Evolutionary conservation across 805 yeast species (phyloP), one percentile per base, ranked within the genome.

Genomic region (Groenewaldozyma salmanticensis): DNA sequence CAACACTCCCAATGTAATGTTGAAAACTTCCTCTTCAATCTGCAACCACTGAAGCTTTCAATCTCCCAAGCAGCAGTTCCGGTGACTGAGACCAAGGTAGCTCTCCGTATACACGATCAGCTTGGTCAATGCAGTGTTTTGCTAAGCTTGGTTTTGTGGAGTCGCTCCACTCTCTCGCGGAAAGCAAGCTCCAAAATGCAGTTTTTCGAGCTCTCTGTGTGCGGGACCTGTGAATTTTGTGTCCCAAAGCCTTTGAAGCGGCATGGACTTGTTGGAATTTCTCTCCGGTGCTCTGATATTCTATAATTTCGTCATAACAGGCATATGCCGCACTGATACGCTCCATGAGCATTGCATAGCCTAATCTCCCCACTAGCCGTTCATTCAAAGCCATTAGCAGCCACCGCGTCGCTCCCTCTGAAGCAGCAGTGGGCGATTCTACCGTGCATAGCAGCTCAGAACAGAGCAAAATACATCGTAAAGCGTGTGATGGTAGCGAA

Each of bases 181-280:
- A 79, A 21, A 87, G 56, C 21, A 87, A 56, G 49, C 72, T 70
- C 85, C 95, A 87, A 21, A 88, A 67, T 0, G 84, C 75, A 1
- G 87, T 75, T 55, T 86, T 86, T 41, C 96, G 70, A 39, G 61
- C 61, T 43, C 94, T 66, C 2, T 81, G 74, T 17, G 75, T 29
- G 6, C 18, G 31, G 3, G 36, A 18, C 18, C 4, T 11, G 15
- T 3, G 21, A 22, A 22, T 22, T 27, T 4, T 31, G 21, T 13
- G 21, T n/a, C 6, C 16, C n/a, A 17, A 2, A 21, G 4, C 16
- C 11, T 16, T 15, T 22, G 19, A 9, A 15, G 4, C 18, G 17
- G 5, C 33, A 16, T 7, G 15, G 6, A 6, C 33, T 18, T 7
- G 33, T n/a, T n/a, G 33, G 13, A 9, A 24, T 13, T 24, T 24